These are phyloP conservation scores for Cyberlindnera maritima DNA, from an alignment of 805 yeast species.

Conservation along the genomic window DNA sequence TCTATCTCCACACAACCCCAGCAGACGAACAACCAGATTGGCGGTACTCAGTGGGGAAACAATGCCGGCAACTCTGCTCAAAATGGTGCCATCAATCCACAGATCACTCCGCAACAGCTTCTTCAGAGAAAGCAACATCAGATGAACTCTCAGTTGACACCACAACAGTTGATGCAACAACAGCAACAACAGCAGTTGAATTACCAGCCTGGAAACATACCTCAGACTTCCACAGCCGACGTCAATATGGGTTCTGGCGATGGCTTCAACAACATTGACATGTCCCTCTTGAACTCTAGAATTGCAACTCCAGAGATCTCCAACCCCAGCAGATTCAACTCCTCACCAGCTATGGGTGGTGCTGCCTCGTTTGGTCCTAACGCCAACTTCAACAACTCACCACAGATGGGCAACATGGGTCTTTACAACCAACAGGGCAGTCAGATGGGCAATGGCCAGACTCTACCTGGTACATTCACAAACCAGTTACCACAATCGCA, in stretches of 20 bases:
- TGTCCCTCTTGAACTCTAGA: slow-evolving; percentile 16
- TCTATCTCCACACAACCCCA: slow-evolving; percentile 1
- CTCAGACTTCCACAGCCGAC: neutral
- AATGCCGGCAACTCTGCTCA: slow-evolving; percentile 16
- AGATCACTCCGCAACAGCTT: slow-evolving; percentile 28
- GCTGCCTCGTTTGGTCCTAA: slow-evolving; percentile 10
- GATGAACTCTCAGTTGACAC: slow-evolving; percentile 21
- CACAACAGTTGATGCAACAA: slow-evolving; percentile 27
- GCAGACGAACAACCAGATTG: slow-evolving; percentile 1
- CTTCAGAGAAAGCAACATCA: slow-evolving; percentile 23
- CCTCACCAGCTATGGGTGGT: slow-evolving; percentile 18
- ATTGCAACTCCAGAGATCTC: slow-evolving; percentile 17
- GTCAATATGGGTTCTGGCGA: neutral
- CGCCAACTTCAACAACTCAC: slow-evolving; percentile 15
- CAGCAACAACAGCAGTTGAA: slow-evolving; percentile 15
- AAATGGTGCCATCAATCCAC: slow-evolving; percentile 18
- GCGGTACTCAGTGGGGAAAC: slow-evolving; percentile 13
- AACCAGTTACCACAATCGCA: slow-evolving; percentile 4
- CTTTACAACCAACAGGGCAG: slow-evolving; percentile 4
- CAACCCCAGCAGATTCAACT: slow-evolving; percentile 13
- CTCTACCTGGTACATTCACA: slow-evolving; percentile 6
- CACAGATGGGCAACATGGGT: slow-evolving; percentile 12
- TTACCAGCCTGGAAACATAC: slow-evolving; percentile 11
- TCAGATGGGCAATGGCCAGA: neutral
- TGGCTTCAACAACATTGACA: slow-evolving; percentile 14